Evolutionary conservation across 371 early-diverging fungal species (phyloP), one percentile per base, ranked within the genome.

Genomic region (Mortierella sp.): DNA sequence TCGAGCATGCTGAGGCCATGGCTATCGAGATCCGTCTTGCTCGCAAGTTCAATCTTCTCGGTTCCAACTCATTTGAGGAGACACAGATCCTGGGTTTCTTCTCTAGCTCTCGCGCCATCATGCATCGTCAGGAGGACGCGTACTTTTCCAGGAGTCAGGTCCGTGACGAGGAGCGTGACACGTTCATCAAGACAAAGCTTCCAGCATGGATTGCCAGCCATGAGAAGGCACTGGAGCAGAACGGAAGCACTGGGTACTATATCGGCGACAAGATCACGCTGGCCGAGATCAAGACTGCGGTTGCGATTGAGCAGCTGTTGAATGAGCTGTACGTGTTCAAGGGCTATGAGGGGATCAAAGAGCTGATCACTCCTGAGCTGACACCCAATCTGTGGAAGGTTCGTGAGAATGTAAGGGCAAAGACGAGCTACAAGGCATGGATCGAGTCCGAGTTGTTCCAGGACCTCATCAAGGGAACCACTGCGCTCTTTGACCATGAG

Each of bases 361-460:
- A 37, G 37, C 26, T 50, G 0, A 52, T 60, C 51, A 50, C 50
- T 11, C 32, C 60, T 0, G 43, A 42, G 3, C 21, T 32, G 6
- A 60, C 60, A 14, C 60, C 60, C 17, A 51, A 50, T 44, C 28
- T 60, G 24, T 60, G 51, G 60, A 60, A 60, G 50, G 52, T 60
- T 7, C 58, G 49, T 5, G 58, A 39, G 24, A 53, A 53, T 43
- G 56, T 56, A 11, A n/a, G 21, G 21, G 28, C 30, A 21, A 50
- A 60, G 42, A 30, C 26, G 19, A 41, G 42, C 24, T 58, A 58
- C 21, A 30, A 21, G 27, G 39, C 47, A 14, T 58, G 49, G 48
- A 31, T 47, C 9, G 37, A 17, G 23, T 49, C 58, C 5, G 26
- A 37, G 34, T 14, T 34, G 37, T 34, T 34, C 37, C 37, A 34